phyloP scores from a whole-genome alignment of 2,329 filamentous ascomycete genomes.

The Fusarium sp. region DNA sequence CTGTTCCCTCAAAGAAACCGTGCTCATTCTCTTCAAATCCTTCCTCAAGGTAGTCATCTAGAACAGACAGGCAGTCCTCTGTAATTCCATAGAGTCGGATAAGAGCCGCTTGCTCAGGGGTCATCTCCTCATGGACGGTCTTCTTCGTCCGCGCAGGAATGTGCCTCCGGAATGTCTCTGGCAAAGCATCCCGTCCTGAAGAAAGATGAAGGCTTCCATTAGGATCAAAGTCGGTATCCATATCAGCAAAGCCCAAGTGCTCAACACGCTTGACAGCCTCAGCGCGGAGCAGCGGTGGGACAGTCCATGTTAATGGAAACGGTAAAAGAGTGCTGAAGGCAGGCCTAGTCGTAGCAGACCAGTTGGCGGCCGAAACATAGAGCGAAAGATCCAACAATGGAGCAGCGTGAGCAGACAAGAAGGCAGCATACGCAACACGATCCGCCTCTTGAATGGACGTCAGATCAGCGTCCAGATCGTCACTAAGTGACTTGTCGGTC shows the following conservation, averaged over 20 bases:
- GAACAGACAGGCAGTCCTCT: constrained; percentile 76
- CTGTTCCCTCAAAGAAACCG: constrained; percentile 50
- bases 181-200: constrained; percentile 55
- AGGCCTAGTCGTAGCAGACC: constrained; percentile 80
- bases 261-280: constrained; percentile 78
- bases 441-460: constrained; percentile 60
- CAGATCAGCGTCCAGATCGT: constrained; percentile 58
- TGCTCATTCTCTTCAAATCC: constrained; percentile 44
- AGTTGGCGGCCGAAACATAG: constrained; percentile 92
- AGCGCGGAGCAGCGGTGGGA: constrained; percentile 79
- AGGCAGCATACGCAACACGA: constrained; percentile 70
- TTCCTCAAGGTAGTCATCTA: constrained; percentile 68
- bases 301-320: constrained; percentile 89
- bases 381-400: constrained; percentile 87
- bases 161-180: constrained; percentile 58
- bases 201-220: constrained; percentile 55
- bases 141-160: constrained; percentile 62
- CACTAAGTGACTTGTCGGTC: constrained; percentile 52
- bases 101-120: constrained; percentile 76
- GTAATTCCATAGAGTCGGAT: constrained; percentile 84
- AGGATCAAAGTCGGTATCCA: constrained; percentile 71
- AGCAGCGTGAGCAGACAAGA: constrained; percentile 80
- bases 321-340: constrained; percentile 84
- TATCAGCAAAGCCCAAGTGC: constrained; percentile 75
- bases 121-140: constrained; percentile 72